Percentiles rank a stretch among this genome's conserved stretches.
phyloP scores from a whole-genome alignment of 352 stramenopile species.

The Discostella stelligera region DNA sequence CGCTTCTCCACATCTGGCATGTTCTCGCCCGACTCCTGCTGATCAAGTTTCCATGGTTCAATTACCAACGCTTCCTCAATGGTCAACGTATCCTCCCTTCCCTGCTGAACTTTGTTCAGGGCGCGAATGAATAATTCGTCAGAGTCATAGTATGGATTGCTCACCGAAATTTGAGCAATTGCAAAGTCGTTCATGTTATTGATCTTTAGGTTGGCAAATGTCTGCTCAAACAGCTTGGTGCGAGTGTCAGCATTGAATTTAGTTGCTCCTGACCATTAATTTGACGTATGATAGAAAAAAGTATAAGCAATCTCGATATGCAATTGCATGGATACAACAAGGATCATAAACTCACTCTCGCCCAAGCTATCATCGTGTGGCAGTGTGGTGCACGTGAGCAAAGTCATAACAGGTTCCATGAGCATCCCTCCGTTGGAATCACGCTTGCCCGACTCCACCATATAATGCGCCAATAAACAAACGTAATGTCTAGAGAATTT shows the following conservation, averaged over 20 bases:
- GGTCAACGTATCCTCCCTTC: not conserved
- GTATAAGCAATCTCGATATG: not conserved
- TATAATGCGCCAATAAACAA: not conserved
- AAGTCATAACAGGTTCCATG: not conserved
- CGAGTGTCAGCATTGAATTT: constrained; percentile 15
- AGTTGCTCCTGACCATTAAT: not conserved
- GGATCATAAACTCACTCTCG: not conserved
- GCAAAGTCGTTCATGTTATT: constrained; percentile 11
- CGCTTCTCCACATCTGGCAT: not conserved
- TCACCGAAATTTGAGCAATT: constrained; percentile 4
- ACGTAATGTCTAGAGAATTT: constrained; percentile 1
- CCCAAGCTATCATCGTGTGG: constrained; percentile 4
- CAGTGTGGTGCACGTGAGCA: constrained; percentile 4
- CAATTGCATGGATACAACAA: not conserved
- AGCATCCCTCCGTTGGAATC: not conserved
- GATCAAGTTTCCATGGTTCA: not conserved
- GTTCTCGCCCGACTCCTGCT: not conserved
- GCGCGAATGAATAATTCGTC: constrained; percentile 1
- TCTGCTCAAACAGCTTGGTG: not conserved
- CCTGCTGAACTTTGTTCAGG: constrained; percentile 1
- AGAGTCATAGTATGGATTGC: not conserved
- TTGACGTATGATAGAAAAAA: not conserved
- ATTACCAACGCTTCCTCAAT: not conserved
- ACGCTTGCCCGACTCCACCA: not conserved
- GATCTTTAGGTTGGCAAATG: constrained; percentile 6